Base-by-base conservation (phyloP, 164 flowering plant species). In the Aristolochia fimbriata region DNA sequence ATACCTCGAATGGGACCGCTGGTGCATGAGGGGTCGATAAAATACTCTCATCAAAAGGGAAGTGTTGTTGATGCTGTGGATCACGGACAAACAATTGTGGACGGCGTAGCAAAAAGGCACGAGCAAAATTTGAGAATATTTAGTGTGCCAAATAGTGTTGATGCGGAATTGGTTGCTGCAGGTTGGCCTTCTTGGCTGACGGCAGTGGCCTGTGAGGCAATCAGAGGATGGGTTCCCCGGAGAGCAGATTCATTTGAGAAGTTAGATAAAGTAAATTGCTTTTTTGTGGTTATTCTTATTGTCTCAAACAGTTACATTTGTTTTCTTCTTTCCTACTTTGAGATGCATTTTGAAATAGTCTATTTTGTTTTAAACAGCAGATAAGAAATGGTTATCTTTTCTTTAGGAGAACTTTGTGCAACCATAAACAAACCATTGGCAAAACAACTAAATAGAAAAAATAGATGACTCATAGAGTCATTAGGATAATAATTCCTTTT, bases 151-250 rank as follows among this genome's bases (percentile, higher is more conserved):
- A 66, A 66, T 31, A 58, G 43, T 8, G 15, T 66, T 19, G 59
- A 54, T 19, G 69, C 58, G n/a, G 70, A 68, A 25, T 66, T 62
- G 37, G 21, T 60, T 23, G 68, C 68, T 24, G 72, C 72, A 1
- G 72, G 72, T 0, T 69, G 78, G 78, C 78, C 78, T 1, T 57
- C 75, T 57, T 74, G 78, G 78, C 78, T 74, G 24, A 63, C 71
- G 14, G 54, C 75, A 9, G 78, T 68, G 23, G 75, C 78, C 4
- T 68, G 66, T n/a, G 75, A 74, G 57, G 78, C 78, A 5, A 71
- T 74, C 51, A 71, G 71, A 63, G 78, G 78, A 15, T 71, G 73
- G 78, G 46, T 68, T 20, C 78, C 75, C 54, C 71, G 75, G 21
- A 51, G 70, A 67, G 70, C 78, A 9, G 78, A 74, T 51, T 68